These are phyloP conservation scores for Penicillium egyptiacum DNA, from an alignment of 495 filamentous ascomycete genomes.

Conservation along the genomic window DNA sequence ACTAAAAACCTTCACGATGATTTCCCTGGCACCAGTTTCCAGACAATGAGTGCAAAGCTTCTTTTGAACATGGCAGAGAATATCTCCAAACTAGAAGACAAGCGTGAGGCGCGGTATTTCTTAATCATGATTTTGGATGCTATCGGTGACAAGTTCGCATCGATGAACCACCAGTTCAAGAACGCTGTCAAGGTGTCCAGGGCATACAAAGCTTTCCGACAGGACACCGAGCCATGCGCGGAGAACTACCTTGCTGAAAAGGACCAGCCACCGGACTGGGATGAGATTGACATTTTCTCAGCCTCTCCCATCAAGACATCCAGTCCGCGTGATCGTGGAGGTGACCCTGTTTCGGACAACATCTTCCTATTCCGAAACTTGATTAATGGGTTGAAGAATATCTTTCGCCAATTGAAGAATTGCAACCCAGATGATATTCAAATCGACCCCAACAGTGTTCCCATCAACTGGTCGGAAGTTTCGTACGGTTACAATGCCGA, in stretches of 20 bases:
- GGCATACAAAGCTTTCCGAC: constrained; percentile 60
- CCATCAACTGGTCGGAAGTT: constrained; percentile 91
- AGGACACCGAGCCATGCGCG: constrained; percentile 58
- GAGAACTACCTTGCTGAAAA: constrained; percentile 85
- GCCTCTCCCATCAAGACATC: constrained; percentile 96
- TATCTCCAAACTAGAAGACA: constrained; percentile 87
- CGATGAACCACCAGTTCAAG: constrained; percentile 93
- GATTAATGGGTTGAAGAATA: constrained; percentile 95
- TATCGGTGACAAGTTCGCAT: constrained; percentile 95
- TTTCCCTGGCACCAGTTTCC: constrained; percentile 96
- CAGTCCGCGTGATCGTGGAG: constrained; percentile 84
- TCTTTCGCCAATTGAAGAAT: constrained; percentile 89
- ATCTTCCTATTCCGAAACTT: constrained; percentile 98
- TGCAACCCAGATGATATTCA: constrained; percentile 71
- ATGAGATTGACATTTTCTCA: constrained; percentile 95
- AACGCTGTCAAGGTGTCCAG: constrained; percentile 92
- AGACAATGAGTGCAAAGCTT: constrained; percentile 99
- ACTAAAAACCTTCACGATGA: constrained; percentile 94
- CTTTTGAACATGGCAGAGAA: constrained; percentile 96
- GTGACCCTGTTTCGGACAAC: constrained; percentile 95
- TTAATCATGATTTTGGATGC: constrained; percentile 96
- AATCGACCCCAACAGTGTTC: constrained; percentile 74
- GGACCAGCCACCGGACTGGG: constrained; percentile 82
- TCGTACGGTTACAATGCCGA: constrained; percentile 97
- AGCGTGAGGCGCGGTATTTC: constrained; percentile 90